phyloP scores from a whole-genome alignment of 1,139 yeast genomes.

The Pichia sp. region DNA sequence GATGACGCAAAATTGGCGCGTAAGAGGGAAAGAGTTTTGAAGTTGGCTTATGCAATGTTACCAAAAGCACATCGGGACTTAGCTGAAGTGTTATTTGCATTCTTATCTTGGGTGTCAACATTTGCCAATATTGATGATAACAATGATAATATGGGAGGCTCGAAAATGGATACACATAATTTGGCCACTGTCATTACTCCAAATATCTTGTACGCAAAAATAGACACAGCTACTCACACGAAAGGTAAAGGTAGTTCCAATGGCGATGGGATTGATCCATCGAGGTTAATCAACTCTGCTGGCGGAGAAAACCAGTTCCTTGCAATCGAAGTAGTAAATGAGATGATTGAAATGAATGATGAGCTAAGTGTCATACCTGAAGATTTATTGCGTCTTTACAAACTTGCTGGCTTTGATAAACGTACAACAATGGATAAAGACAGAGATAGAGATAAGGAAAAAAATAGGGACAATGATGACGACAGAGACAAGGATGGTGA shows the following conservation, averaged over 20 bases:
- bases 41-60: conserved; percentile 70
- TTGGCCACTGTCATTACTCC: conserved; percentile 96
- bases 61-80: conserved; percentile 83
- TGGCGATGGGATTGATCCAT: conserved; percentile 9
- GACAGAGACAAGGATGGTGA: conserved; percentile 8
- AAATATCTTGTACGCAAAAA: conserved; percentile 63
- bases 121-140: conserved; percentile 86
- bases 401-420: conserved; percentile 28
- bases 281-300: conserved; percentile 20
- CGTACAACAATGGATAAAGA: conserved; percentile 12
- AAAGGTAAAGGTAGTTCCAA: conserved; percentile 9
- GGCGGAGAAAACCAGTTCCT: conserved; percentile 76
- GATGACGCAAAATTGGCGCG: conserved; percentile 30
- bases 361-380: conserved; percentile 74
- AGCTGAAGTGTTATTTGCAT: conserved; percentile 79
- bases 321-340: conserved; percentile 87
- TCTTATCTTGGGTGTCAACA: conserved; percentile 93
- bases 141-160: conserved; percentile 79
- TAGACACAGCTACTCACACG: conserved; percentile 17
- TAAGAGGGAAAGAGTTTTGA: conserved; percentile 54
- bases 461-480: conserved; percentile 8
- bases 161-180: conserved; percentile 95
- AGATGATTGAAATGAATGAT: conserved; percentile 77
- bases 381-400: conserved; percentile 38
- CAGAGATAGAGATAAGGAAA: conserved; percentile 12